Conservation (phyloP, 257 asterid genomes). For the Solanum chilense region DNA sequence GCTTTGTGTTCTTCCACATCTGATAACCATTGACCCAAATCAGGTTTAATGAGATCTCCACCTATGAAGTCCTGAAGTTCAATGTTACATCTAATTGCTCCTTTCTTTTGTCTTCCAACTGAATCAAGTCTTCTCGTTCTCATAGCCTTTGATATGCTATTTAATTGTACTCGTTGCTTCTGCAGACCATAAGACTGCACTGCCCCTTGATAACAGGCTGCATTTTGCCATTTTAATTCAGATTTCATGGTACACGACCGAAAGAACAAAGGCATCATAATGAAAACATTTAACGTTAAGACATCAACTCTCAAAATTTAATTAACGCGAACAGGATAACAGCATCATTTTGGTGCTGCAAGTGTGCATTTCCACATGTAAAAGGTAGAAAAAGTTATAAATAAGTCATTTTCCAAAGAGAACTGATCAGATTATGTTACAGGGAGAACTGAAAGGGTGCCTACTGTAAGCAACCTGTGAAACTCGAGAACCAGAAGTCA, state of each 20-base stretch:
- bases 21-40: conserved; percentile 57
- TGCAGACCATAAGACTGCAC: not conserved
- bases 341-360: not conserved
- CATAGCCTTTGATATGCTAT: not conserved
- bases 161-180: not conserved
- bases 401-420: not conserved
- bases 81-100: conserved; percentile 20
- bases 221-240: conserved; percentile 13
- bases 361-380: not conserved
- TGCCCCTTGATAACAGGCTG: conserved; percentile 18
- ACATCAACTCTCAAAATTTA: not conserved
- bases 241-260: not conserved
- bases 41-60: conserved; percentile 63
- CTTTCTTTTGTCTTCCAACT: not conserved
- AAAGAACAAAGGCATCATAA: not conserved
- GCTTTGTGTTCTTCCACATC: conserved; percentile 91
- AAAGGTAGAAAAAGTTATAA: not conserved
- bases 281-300: not conserved
- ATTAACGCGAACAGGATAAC: not conserved
- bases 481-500: not conserved
- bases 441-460: not conserved
- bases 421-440: not conserved
- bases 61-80: conserved; percentile 64
- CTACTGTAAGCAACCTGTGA: not conserved
- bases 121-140: not conserved